phyloP scores from a whole-genome alignment of 1,284 basidiomycete species.

The Cryptococcus sp. region DNA sequence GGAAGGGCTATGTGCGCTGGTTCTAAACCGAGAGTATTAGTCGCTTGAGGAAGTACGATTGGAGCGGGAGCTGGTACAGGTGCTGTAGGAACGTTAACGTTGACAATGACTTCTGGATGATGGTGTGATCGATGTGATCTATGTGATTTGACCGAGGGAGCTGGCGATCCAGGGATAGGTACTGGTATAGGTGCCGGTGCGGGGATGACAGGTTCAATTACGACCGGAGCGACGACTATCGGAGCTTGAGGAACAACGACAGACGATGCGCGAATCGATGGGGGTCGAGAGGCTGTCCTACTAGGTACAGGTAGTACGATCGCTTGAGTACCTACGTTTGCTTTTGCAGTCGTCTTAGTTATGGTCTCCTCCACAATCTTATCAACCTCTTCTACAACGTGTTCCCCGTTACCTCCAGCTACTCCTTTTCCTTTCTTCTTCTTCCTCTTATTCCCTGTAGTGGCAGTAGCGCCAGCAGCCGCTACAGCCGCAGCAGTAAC shows the following conservation, averaged over 20 bases:
- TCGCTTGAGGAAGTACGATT: background rate
- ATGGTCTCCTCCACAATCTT: constrained; percentile 2
- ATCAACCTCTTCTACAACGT: background rate
- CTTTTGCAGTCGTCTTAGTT: background rate
- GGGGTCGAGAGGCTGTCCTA: constrained; percentile 7
- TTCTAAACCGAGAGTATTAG: background rate
- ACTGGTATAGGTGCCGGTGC: constrained; percentile 1
- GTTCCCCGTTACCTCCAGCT: background rate
- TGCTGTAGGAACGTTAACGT: constrained; percentile 14
- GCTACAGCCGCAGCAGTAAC: background rate
- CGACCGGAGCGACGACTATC: constrained; percentile 3
- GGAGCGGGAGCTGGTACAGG: constrained; percentile 9
- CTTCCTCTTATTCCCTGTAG: constrained; percentile 3
- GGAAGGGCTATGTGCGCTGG: background rate
- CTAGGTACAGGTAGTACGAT: background rate
- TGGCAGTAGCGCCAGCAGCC: background rate
- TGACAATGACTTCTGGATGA: constrained; percentile 25
- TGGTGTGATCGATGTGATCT: constrained; percentile 17
- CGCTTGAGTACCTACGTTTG: background rate
- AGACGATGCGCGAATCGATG: constrained; percentile 11
- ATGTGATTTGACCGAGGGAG: constrained; percentile 15
- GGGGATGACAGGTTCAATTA: background rate
- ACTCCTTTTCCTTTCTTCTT: constrained; percentile 3
- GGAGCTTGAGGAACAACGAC: background rate
- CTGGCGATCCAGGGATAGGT: constrained; percentile 16